These are phyloP conservation scores for Xylaria sp. DNA, from an alignment of 2,329 filamentous ascomycete species.

Conservation along the genomic window DNA sequence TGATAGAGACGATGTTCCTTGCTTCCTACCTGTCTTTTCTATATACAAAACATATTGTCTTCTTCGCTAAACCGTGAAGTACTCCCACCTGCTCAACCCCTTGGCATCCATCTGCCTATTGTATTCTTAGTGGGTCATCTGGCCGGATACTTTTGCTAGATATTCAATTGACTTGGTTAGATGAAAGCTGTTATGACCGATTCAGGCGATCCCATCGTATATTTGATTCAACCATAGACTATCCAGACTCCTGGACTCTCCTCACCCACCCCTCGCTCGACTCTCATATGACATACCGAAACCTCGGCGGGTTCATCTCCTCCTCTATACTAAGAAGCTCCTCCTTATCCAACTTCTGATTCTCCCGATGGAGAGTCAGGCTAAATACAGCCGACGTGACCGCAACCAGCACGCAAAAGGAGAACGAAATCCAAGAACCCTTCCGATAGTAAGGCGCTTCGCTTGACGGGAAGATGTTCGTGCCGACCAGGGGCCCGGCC, in stretches of 20 bases:
- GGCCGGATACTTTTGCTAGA: background rate
- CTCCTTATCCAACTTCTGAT: constrained; percentile 11
- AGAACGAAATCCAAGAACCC: constrained; percentile 35
- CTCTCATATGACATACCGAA: constrained; percentile 18
- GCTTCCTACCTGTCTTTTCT: no score
- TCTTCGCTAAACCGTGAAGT: no score
- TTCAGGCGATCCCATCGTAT: no score
- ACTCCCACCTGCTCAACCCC: no score
- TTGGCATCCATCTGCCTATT: background rate
- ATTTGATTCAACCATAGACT: no score
- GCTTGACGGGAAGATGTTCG: constrained; percentile 32
- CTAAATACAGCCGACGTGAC: constrained; percentile 16
- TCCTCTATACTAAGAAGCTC: background rate
- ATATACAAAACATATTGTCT: no score
- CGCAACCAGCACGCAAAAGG: constrained; percentile 25
- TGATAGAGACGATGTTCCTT: no score
- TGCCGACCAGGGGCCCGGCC: constrained; percentile 31
- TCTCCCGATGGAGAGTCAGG: constrained; percentile 15
- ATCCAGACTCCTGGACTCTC: no score
- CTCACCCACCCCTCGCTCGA: background rate
- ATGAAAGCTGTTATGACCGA: no score
- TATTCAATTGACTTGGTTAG: background rate
- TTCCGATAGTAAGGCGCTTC: constrained; percentile 34
- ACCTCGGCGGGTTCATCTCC: background rate
- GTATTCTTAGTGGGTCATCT: background rate